Percentiles rank a stretch among this genome's conserved stretches.
Conservation (phyloP, 805 yeast genomes). For the Zygoascus ofunaensis region DNA sequence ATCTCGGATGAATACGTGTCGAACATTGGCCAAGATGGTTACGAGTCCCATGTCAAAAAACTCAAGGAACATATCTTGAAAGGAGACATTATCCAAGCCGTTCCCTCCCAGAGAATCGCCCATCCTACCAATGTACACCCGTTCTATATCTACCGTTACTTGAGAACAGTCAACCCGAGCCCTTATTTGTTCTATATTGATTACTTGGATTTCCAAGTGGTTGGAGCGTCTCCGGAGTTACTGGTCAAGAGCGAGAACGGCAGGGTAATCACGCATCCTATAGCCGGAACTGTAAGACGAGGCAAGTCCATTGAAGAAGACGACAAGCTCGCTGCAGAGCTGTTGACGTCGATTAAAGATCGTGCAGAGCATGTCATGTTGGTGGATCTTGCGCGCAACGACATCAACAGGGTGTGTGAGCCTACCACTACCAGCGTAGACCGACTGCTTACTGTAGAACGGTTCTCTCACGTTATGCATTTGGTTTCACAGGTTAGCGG, state of each 20-base stretch:
- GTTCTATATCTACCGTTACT: constrained; percentile 88
- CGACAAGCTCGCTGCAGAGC: constrained; percentile 64
- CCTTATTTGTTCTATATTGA: constrained; percentile 95
- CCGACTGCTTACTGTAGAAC: constrained; percentile 76
- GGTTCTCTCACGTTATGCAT: constrained; percentile 96
- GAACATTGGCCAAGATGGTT: constrained; percentile 89
- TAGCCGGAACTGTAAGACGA: constrained; percentile 91
- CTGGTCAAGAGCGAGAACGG: constrained; percentile 76
- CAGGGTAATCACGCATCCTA: constrained; percentile 87
- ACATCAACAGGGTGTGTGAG: constrained; percentile 87
- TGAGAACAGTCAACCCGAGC: constrained; percentile 93
- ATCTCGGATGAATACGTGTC: constrained; percentile 65
- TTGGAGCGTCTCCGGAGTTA: constrained; percentile 96
- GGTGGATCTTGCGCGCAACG: constrained; percentile 95
- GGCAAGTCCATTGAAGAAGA: constrained; percentile 91
- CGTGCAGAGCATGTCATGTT: constrained; percentile 98
- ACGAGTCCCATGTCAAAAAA: constrained; percentile 67
- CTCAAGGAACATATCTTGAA: constrained; percentile 73
- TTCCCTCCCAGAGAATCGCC: constrained; percentile 94
- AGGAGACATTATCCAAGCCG: constrained; percentile 97
- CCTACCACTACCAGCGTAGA: constrained; percentile 82
- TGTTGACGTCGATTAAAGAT: constrained; percentile 75
- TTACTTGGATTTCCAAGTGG: constrained; percentile 81
- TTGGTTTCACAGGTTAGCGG: constrained; percentile 93
- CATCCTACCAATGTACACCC: constrained; percentile 95